Base-by-base conservation (phyloP, 2,329 filamentous ascomycete species). In the Tothia fuscella region DNA sequence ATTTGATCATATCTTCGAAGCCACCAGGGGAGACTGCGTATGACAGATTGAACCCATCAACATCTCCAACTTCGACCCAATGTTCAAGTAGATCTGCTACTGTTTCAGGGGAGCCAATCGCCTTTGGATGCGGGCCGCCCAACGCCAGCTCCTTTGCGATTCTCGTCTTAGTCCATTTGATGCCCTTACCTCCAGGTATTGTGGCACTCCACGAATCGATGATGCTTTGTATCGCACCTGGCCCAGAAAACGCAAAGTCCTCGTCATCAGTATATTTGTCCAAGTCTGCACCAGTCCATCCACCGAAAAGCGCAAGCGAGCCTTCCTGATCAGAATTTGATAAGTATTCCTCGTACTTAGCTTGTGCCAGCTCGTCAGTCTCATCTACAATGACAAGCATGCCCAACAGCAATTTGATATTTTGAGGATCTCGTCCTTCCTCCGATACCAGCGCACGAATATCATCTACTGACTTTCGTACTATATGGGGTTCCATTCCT, bases 231-330 rank as follows among this genome's bases (percentile, higher is more conserved):
- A 61, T 55, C 19, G 55, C 56, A 46, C 59, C 58, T 9, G 67
- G 69, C 2, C 56, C 53, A 5, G 61, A 54, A 17, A 56, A 56
- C 46, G 59, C 58, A 9, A 67, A 70, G 46, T 76, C 72, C 47
- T 78, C 70, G 46, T 78, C 75, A 0, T 77, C 51, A 0, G 73
- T 71, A 30, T 78, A 65, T 49, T 65, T 65, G 4, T 69, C 73
- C 7, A 56, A 36, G 39, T 56, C 53, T 17, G 53, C 46, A 35
- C 51, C 52, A 3, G 50, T 52, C 38, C 45, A 51, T 26, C 50
- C 50, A 13, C 42, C 45, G 45, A 53, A 53, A 5, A 49, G 50
- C 3, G 53, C 51, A 2, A 55, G 48, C 0, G 46, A 48, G 16
- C 52, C 53, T 12, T 45, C 41, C 6, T 37, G 36, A 30, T 46